These are phyloP conservation scores for Berberis thunbergii DNA, from an alignment of 164 flowering plant species.

Conservation along the genomic window DNA sequence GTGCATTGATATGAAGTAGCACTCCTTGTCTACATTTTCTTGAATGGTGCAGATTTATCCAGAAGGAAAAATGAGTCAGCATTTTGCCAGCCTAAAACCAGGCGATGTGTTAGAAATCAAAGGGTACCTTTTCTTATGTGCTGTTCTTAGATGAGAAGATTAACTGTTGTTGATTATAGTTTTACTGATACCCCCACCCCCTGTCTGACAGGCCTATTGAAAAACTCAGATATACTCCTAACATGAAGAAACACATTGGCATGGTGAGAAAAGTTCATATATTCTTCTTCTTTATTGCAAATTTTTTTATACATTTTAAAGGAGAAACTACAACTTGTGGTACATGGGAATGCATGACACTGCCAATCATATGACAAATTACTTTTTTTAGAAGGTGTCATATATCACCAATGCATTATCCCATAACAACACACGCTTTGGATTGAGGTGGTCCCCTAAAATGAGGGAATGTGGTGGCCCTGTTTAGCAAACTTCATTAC, in stretches of 20 bases:
- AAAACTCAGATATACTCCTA: conserved; percentile 85
- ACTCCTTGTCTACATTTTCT: not conserved
- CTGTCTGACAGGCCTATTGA: conserved; percentile 79
- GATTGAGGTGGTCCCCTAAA: no score
- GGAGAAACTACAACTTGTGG: no score
- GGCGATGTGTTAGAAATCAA: conserved; percentile 94
- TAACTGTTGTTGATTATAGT: not conserved
- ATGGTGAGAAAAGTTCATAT: conserved; percentile 51
- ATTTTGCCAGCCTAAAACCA: conserved; percentile 77
- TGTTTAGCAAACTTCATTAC: no score
- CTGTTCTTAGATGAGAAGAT: not conserved
- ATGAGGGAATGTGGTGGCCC: no score
- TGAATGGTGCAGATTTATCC: conserved; percentile 73
- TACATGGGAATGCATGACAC: no score
- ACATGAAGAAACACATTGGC: conserved; percentile 96
- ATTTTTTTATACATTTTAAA: no score
- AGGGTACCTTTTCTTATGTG: conserved; percentile 46
- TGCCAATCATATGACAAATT: no score
- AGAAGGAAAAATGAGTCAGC: conserved; percentile 97
- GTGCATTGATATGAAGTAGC: not conserved
- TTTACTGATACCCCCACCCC: not conserved
- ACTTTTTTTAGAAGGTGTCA: no score
- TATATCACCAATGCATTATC: no score
- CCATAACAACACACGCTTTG: no score
- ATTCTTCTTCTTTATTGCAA: no score